Percentiles rank a stretch among this genome's conserved stretches.
These are phyloP conservation scores for Nemania sp. DNA, from an alignment of 2,329 filamentous ascomycete species.

Conservation along the genomic window DNA sequence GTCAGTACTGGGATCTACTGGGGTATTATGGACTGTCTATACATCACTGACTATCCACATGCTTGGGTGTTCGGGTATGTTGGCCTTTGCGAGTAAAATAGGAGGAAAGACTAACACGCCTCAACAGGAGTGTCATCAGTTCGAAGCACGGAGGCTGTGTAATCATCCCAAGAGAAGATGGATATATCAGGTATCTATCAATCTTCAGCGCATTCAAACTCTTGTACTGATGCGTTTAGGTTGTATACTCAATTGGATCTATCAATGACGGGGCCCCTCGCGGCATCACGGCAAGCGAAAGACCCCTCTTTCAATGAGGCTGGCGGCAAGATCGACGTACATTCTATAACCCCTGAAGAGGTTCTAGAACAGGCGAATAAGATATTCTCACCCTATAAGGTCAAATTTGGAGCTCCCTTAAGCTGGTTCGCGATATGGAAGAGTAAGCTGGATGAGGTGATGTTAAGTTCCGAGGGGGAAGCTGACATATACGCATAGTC, in stretches of 20 bases:
- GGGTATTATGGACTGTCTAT: conserved; percentile 51
- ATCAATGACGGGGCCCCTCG: conserved; percentile 44
- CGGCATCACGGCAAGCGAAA: conserved; percentile 41
- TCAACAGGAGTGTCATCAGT: conserved; percentile 43
- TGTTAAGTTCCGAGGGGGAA: neutral
- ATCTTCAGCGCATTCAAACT: neutral
- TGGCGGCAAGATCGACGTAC: conserved; percentile 48
- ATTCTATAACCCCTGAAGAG: conserved; percentile 53
- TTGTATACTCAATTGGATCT: conserved; percentile 50
- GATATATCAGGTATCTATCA: conserved; percentile 45
- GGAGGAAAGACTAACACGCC: conserved; percentile 1
- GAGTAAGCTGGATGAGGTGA: conserved; percentile 35
- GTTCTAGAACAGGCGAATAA: conserved; percentile 51
- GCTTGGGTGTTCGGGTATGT: conserved; percentile 49
- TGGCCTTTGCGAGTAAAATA: no score
- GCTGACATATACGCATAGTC: conserved; percentile 40
- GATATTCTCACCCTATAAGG: conserved; percentile 51
- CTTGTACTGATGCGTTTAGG: conserved; percentile 27
- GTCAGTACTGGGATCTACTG: conserved; percentile 52
- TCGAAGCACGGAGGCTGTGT: conserved; percentile 49
- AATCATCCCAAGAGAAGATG: conserved; percentile 53
- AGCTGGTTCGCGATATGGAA: conserved; percentile 55
- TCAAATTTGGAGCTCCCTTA: conserved; percentile 49
- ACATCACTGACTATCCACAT: conserved; percentile 49
- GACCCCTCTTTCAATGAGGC: conserved; percentile 46